Base-by-base conservation (phyloP, 106 monocot genomes). In the Allium sativum region DNA sequence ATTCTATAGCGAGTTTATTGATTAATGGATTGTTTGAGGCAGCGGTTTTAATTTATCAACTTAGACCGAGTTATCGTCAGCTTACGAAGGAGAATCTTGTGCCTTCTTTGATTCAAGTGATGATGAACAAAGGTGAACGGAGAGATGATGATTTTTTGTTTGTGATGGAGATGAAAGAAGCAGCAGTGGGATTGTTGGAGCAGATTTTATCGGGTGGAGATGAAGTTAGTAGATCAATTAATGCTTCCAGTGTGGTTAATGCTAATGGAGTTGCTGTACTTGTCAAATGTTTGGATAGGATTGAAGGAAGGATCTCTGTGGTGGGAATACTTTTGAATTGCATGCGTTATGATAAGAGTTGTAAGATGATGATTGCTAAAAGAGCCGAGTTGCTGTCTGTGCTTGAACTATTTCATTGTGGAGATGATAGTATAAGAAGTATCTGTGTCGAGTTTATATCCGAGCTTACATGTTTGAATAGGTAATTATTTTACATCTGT, bases 321-420 rank as follows among this genome's bases (percentile, higher is more conserved):
- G 66, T 81, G 51, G 76, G 73, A 40, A 70, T 81, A 52, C 77
- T 81, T 45, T 52, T 77, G 66, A 70, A 65, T 56, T 81, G 81
- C 55, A 81, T 81, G 81, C 69, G 60, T 70, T 76, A 68, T 12
- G 81, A 81, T 64, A 76, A 43, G 53, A 45, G 73, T 40, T 81
- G 81, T 48, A 76, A 73, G 66, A 60, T 70, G 56, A 8, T 77
- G 46, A 61, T 81, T 48, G 77, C 81, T 65, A 70, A 63, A 13
- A 73, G 52, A 46, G 61, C 65, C 19, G 81, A 77, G 18, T 43
- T 81, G 58, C 73, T 60, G 44, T 66, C 73, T 19, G 74, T 77
- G 42, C 81, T 81, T 66, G 81, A 81, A 48, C 48, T 81, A 65
- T 77, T 81, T 73, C 81, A 81, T 61, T 21, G 65, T 22, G 81